A percentile compares a stretch with the other conserved stretches of the same genome.
phyloP scores from a whole-genome alignment of 176 grass and related monocot genomes.

The Avena eriantha region DNA sequence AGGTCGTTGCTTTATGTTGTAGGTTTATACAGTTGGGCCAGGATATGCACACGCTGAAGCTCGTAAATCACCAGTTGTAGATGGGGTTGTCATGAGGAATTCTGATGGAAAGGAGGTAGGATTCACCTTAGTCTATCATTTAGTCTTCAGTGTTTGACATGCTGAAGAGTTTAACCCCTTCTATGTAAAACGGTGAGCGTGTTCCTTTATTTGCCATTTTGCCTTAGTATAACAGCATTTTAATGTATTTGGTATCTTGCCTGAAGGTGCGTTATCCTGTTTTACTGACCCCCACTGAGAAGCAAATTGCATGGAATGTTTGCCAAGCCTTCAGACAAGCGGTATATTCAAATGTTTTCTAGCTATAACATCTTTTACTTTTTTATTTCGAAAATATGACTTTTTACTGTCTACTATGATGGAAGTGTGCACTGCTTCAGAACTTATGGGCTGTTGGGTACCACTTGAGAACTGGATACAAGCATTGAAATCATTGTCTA shows the following conservation, averaged over 20 bases:
- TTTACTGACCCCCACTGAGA: constrained; percentile 82
- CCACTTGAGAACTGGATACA: constrained; percentile 16
- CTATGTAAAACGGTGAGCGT: background rate
- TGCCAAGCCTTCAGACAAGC: constrained; percentile 91
- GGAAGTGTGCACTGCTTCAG: constrained; percentile 2
- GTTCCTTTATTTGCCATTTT: constrained; percentile 12
- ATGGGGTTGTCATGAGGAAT: constrained; percentile 98
- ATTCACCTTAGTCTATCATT: constrained; percentile 24
- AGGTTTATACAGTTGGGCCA: constrained; percentile 93
- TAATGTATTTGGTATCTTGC: constrained; percentile 39
- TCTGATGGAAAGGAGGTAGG: constrained; percentile 92
- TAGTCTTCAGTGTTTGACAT: constrained; percentile 10
- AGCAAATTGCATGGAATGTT: constrained; percentile 94
- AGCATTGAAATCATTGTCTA: constrained; percentile 10
- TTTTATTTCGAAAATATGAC: background rate
- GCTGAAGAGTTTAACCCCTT: background rate
- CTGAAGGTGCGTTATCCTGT: constrained; percentile 96
- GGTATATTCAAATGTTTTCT: constrained; percentile 51
- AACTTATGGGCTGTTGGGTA: constrained; percentile 23
- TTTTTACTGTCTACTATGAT: constrained; percentile 10
- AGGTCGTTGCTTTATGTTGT: constrained; percentile 18
- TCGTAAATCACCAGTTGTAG: constrained; percentile 94
- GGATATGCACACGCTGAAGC: constrained; percentile 99
- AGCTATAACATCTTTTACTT: background rate
- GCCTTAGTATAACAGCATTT: background rate